Evolutionary conservation across 495 filamentous ascomycete species (phyloP), one percentile per base, ranked within the genome.

Genomic region (Trichoderma erinaceum): DNA sequence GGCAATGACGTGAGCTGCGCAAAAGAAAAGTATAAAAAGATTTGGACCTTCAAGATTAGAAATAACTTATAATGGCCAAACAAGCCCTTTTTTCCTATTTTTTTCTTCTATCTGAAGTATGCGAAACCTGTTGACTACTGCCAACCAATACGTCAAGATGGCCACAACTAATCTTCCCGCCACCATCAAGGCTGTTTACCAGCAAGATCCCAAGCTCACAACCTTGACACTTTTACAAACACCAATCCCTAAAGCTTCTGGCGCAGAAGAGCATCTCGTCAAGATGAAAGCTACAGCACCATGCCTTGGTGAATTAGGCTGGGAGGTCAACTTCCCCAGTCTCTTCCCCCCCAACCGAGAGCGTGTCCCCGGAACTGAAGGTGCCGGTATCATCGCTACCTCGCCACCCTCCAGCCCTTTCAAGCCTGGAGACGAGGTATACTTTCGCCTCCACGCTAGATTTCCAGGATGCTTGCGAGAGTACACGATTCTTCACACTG

Each of bases 401-500:
- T 81, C 81, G 13, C 83, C 83, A 7, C 77, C 80, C 2, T 80
- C 83, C 63, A 86, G 84, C 67, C 78, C 78, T 16, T 80, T 88
- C 68, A 75, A 73, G 13, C 64, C 76, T 0, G 88, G 86, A n/a
- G 81, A 89, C 70, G 69, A 83, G 0, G 87, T 91, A 43, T 89
- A 82, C 74, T 89, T 89, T 8, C 78, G 77, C 10, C 74, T 78
- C 4, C 58, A 63, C 1, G 83, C 84, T 1, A 66, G 72, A 21
- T 73, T 78, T 43, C 81, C 80, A 66, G 89, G 89, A 0, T 76
- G 84, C 0, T 75, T 88, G 18, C 80, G 80, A 4, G 86, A 90
- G 69, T 91, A 87, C 71, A 73, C 84, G 2, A 68, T 76, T 10
- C 65, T 68, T 2, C 73, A 78, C 0, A 69, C 75, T 4, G 67